phyloP scores from a whole-genome alignment of 768 basidiomycete species.

The Daedaleopsis sinensis region DNA sequence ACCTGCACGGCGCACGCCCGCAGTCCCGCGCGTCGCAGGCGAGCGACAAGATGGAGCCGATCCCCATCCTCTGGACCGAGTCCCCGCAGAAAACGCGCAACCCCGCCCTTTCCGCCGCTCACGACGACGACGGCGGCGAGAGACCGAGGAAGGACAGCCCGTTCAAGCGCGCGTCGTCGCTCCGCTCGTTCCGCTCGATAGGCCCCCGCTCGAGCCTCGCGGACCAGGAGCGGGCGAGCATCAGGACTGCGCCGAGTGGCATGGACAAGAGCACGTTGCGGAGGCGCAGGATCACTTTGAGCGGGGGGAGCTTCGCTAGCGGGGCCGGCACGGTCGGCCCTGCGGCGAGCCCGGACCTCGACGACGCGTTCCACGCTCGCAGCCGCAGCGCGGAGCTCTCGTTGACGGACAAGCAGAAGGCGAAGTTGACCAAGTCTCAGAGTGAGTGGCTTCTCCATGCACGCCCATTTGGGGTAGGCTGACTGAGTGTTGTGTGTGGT shows the following conservation, averaged over 20 bases:
- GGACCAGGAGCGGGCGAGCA: constrained; percentile 17
- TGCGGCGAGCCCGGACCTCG: constrained; percentile 42
- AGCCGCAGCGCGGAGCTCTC: constrained; percentile 49
- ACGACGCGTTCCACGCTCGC: constrained; percentile 43
- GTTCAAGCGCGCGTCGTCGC: constrained; percentile 23
- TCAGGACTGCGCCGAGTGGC: constrained; percentile 17
- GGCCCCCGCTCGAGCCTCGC: not conserved
- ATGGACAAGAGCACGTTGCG: constrained; percentile 4
- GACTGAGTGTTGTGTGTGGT: not conserved
- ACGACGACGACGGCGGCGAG: not conserved
- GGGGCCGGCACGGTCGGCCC: constrained; percentile 60
- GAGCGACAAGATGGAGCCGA: constrained; percentile 18
- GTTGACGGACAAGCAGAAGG: constrained; percentile 53
- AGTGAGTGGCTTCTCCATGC: constrained; percentile 39
- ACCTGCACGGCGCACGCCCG: not conserved
- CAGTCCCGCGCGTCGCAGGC: constrained; percentile 8
- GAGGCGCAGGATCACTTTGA: constrained; percentile 24
- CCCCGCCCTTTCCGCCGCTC: constrained; percentile 5
- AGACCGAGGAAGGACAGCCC: not conserved
- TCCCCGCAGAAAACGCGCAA: not conserved
- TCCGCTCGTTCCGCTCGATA: constrained; percentile 29
- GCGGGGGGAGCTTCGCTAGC: constrained; percentile 46
- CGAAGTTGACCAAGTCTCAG: constrained; percentile 54
- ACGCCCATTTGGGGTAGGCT: not conserved
- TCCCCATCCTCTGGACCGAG: constrained; percentile 29